A percentile compares a stretch with the other conserved stretches of the same genome.
phyloP scores from a whole-genome alignment of 176 grass and related monocot genomes.

The Tillandsia fasciculata region DNA sequence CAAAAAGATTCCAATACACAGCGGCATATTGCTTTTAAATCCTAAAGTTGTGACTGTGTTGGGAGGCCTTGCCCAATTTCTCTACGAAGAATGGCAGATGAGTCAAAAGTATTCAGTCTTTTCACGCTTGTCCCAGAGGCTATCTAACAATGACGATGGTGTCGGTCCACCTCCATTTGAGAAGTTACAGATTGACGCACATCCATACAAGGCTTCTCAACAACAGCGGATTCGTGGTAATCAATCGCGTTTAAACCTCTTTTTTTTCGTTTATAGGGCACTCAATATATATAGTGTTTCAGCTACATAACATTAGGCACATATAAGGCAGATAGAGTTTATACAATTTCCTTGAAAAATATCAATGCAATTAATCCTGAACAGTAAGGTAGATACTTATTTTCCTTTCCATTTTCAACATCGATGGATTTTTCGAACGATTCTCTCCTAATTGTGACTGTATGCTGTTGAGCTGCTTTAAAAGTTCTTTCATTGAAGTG shows the following conservation, averaged over 20 bases:
- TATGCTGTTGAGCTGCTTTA: background rate
- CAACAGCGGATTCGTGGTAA: slow-evolving; percentile 35
- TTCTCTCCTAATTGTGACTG: slow-evolving; percentile 2
- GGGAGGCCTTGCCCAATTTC: slow-evolving; percentile 60
- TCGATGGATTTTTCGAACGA: background rate
- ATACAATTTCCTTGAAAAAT: too few relatives aligned
- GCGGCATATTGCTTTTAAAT: slow-evolving; percentile 62
- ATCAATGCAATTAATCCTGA: too few relatives aligned
- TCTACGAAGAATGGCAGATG: slow-evolving; percentile 84
- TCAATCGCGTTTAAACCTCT: slow-evolving; percentile 1
- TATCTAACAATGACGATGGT: slow-evolving; percentile 57
- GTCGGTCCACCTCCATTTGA: slow-evolving; percentile 69
- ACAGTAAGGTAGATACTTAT: too few relatives aligned
- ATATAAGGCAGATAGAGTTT: background rate
- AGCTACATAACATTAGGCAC: background rate
- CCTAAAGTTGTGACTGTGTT: slow-evolving; percentile 50
- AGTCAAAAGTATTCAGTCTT: slow-evolving; percentile 69
- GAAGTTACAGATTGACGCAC: slow-evolving; percentile 53
- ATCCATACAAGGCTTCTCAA: slow-evolving; percentile 20
- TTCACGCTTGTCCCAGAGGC: slow-evolving; percentile 42
- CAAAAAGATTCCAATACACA: slow-evolving; percentile 57
- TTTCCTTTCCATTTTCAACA: too few relatives aligned
- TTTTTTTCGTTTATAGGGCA: slow-evolving; percentile 1
- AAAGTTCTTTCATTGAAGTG: slow-evolving; percentile 6
- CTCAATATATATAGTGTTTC: background rate